Percentiles rank a stretch among this genome's conserved stretches.
These are phyloP conservation scores for Russula earlei DNA, from an alignment of 768 basidiomycete species.

Conservation along the genomic window DNA sequence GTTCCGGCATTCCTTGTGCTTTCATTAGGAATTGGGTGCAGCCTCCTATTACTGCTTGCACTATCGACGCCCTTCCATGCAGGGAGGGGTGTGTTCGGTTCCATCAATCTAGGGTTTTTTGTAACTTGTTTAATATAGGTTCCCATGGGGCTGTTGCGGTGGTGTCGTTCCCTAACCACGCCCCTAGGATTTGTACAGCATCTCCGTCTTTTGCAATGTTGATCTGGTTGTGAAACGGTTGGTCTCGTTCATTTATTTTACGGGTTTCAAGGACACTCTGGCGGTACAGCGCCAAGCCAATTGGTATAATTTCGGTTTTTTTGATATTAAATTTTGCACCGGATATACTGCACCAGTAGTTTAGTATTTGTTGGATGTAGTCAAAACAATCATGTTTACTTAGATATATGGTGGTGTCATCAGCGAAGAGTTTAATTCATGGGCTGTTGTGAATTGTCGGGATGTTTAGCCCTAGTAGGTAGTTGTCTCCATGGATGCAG, in stretches of 20 bases:
- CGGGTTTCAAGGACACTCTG: neutral
- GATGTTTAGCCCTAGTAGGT: neutral
- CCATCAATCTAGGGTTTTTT: neutral
- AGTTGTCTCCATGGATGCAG: neutral
- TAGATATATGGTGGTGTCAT: neutral
- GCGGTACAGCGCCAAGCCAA: conserved; percentile 23
- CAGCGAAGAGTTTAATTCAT: neutral
- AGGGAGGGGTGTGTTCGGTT: neutral
- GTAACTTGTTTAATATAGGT: neutral
- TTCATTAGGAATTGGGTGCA: neutral
- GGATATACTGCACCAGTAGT: conserved; percentile 29
- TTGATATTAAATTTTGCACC: conserved; percentile 34
- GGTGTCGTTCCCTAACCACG: neutral
- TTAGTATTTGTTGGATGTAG: neutral
- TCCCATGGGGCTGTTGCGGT: neutral
- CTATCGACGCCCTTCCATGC: neutral
- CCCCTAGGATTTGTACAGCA: neutral
- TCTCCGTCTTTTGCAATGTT: neutral
- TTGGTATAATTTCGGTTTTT: conserved; percentile 34
- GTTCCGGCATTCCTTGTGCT: neutral
- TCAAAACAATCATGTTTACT: neutral
- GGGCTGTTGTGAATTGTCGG: neutral
- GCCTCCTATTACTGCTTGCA: neutral
- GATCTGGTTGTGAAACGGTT: neutral
- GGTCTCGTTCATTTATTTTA: neutral